Base-by-base conservation (phyloP, 176 grass and related monocot genomes). In the Bonia amplexicaulis region DNA sequence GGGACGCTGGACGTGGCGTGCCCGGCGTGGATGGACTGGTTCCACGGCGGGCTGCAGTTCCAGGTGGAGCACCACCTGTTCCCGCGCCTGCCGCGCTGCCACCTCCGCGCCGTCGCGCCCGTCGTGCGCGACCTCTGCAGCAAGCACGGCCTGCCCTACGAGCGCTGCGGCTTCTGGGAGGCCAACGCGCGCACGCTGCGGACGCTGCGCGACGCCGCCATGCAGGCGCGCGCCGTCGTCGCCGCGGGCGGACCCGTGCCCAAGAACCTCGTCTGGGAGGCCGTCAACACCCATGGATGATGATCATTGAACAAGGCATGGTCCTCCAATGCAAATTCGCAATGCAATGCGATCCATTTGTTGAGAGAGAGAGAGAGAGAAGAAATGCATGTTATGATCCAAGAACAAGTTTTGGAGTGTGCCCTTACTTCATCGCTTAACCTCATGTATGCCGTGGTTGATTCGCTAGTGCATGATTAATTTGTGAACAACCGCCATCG, bases 11-110 rank as follows among this genome's bases (percentile, higher is more conserved):
- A 91, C 81, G 77, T 91, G 67, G 53, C 76, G 19, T 91, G 89
- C 81, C 23, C 89, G 4, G 81, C 85, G 4, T 91, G 89, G 89
- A 91, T 91, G 89, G 89, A 91, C 26, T 91, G 89, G 89, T 91
- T 91, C 76, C 89, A 91, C 12, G 89, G 89, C 3, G 89, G 89
- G 1, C 47, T 91, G 59, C 89, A 91, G 69, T 91, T 91, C 61
- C 89, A 91, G 81, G 70, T 88, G 42, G 89, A 87, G 81, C 89
- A 88, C 85, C 89, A 91, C 52, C 70, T 91, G 10, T 91, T 91
- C 42, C 89, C 89, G n/a, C 76, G 89, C 16, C 76, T 91, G n/a
- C 85, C 85, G 26, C 57, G 89, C 47, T 88, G 85, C 52, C 35
- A 37, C 35, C 35, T 37, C 35, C 35, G 35, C 63, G 85, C 27